Conservation (phyloP, 306 rosid genomes). For the barrel medic (Medicago truncatula) region DNA sequence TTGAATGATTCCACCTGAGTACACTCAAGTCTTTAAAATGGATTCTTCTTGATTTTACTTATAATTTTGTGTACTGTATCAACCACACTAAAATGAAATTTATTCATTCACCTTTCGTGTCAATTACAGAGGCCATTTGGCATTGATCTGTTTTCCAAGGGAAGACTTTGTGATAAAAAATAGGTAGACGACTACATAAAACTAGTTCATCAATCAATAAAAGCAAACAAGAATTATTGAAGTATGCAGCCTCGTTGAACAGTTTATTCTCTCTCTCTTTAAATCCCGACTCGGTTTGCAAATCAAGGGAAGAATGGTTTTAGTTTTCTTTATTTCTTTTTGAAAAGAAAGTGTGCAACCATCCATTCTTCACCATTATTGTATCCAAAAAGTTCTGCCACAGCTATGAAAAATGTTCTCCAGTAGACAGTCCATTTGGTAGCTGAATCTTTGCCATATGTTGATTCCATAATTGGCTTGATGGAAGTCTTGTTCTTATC, state of each 20-base stretch:
- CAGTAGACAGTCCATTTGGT: slow-evolving; percentile 91
- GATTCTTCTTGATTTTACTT: too few relatives aligned
- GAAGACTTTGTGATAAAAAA: neutral
- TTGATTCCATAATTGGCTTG: slow-evolving; percentile 84
- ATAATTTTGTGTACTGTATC: neutral
- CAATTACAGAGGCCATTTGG: neutral
- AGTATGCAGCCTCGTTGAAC: neutral
- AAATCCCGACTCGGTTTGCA: neutral
- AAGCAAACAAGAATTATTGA: neutral
- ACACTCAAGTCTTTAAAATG: too few relatives aligned
- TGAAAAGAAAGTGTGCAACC: slow-evolving; percentile 78
- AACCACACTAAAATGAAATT: neutral
- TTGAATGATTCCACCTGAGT: too few relatives aligned
- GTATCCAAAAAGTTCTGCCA: slow-evolving; percentile 88
- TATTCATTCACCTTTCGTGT: neutral
- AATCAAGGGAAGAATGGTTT: slow-evolving; percentile 14
- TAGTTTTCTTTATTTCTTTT: slow-evolving; percentile 58
- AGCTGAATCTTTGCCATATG: slow-evolving; percentile 83
- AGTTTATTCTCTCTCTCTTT: neutral
- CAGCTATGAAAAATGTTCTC: slow-evolving; percentile 93
- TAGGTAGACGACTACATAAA: slow-evolving; percentile 5
- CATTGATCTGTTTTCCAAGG: neutral
- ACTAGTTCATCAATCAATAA: neutral
- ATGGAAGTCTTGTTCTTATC: slow-evolving; percentile 55
- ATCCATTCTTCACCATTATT: slow-evolving; percentile 94